Percentiles rank a stretch among this genome's conserved stretches.
These are phyloP conservation scores for Myxozyma neotropica DNA, from an alignment of 805 yeast genomes.

Conservation along the genomic window DNA sequence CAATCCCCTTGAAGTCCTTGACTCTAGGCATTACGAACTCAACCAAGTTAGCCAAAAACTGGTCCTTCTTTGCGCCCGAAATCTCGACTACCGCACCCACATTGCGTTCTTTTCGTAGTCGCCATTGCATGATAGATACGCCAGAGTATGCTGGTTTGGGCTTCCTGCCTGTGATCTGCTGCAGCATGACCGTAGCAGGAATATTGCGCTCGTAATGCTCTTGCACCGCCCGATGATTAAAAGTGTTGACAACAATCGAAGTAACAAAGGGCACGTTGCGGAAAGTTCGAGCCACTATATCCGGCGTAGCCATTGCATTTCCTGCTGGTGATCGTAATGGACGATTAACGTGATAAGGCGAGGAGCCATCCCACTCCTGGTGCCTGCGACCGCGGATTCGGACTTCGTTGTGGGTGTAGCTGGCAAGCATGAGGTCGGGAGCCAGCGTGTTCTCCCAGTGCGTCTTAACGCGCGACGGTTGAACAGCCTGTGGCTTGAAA, in stretches of 20 bases:
- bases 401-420: conserved; percentile 60
- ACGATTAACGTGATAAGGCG: conserved; percentile 89
- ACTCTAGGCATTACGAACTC: conserved; percentile 93
- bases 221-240: conserved; percentile 66
- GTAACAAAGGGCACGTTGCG: conserved; percentile 71
- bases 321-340: conserved; percentile 76
- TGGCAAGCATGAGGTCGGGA: conserved; percentile 75
- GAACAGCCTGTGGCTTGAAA: conserved; percentile 72
- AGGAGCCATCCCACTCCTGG: conserved; percentile 81
- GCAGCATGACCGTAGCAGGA: conserved; percentile 75
- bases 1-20: conserved; percentile 81
- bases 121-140: conserved; percentile 82
- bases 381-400: conserved; percentile 61
- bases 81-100: conserved; percentile 88
- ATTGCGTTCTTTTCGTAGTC: conserved; percentile 79
- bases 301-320: conserved; percentile 69
- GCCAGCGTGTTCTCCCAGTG: conserved; percentile 74
- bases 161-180: conserved; percentile 92
- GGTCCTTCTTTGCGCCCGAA: conserved; percentile 78
- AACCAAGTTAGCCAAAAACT: conserved; percentile 80
- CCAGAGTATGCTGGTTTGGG: conserved; percentile 73
- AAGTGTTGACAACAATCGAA: conserved; percentile 73
- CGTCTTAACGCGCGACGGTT: conserved; percentile 76
- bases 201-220: conserved; percentile 72
- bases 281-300: conserved; percentile 66